Evolutionary conservation across 2,329 filamentous ascomycete species (phyloP), one percentile per base, ranked within the genome.

Genomic region (Atkinsonella hypoxylon): DNA sequence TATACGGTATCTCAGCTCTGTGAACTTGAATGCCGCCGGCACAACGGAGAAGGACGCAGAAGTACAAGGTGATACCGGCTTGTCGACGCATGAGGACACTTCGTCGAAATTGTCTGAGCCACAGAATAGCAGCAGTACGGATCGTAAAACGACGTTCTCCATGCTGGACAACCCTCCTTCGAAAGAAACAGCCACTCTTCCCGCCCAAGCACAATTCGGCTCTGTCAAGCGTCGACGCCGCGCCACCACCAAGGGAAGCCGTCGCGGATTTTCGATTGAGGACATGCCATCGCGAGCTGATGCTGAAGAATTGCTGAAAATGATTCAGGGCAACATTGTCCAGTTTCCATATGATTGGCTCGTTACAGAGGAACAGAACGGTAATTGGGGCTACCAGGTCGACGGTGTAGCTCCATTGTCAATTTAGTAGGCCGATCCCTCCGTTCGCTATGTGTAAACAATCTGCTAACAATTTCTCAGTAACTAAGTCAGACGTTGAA

Each of bases 331-430:
- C 1, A 83, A 90, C 64, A 67, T 98, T 48, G 90, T 98, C 26
- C 73, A 88, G 56, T 98, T 94, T 74, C 93, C 93, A 6, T 95
- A 97, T 67, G 89, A 98, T 61, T 98, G 94, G 89, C 79, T 95
- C 49, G 79, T 86, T 59, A 86, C 84, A 51, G 93, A 97, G 70
- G 93, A 97, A 72, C 81, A 83, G 62, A 90, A 89, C 57, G 88
- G 89, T 51, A 95, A 96, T 64, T 98, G 93, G 93, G 78, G 96
- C 55, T 97, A 95, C 69, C 89, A 91, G 63, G 88, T 97, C 51
- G 93, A 98, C 67, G 85, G 94, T 67, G 84, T 98, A 64, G 94
- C 93, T 60, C 93, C 93, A 51, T 75, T 98, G 69, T 89, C 96
- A 70, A 97, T 98, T 62, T 98, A 98, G 87, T 89, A 76, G 83